Base-by-base conservation (phyloP, 441 rosid genomes). In the Viola pubescens region DNA sequence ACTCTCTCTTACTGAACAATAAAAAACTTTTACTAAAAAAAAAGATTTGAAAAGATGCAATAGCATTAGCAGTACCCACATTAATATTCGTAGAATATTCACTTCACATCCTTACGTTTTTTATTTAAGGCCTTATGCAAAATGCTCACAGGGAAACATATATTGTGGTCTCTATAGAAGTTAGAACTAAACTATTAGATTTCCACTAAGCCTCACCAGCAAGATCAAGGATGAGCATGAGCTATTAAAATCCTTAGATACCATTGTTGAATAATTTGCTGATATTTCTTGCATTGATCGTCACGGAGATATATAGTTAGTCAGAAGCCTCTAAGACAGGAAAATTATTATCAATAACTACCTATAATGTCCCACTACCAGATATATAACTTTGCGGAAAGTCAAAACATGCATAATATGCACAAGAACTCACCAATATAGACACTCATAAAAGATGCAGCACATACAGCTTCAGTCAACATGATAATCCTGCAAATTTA, bases 381-480 rank as follows among this genome's bases (percentile, higher is more conserved):
- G 49, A 48, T 16, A 54, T 45, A 59, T 47, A 52, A 58, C 26
- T 19, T 44, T 58, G 26, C 5, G 14, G 7, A 56, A 63, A 9
- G 10, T 3, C 14, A 10, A 68, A 61, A 59, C 12, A 1, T 49
- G 38, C 19, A n/a, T 46, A 54, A 1, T 1, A 52, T 40, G 40
- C 7, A 56, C 13, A 52, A 42, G 43, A 63, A 69, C 88, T 89
- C 76, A 89, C 98, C 95, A 13, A 92, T 81, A 75, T 92, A 92
- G 61, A 86, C 63, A 62, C 89, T 79, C 86, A 82, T 77, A 73
- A 87, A 83, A 67, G 88, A 85, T 67, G 76, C 87, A 54, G 96
- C 89, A 67, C 92, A 82, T 62, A 89, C 69, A 66, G 89, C 94
- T 81, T 92, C 96, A 61, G 77, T 67, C 70, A 82, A 61, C 92